phyloP scores from a whole-genome alignment of 2,329 filamentous ascomycete species.

The Triangularia setosa region DNA sequence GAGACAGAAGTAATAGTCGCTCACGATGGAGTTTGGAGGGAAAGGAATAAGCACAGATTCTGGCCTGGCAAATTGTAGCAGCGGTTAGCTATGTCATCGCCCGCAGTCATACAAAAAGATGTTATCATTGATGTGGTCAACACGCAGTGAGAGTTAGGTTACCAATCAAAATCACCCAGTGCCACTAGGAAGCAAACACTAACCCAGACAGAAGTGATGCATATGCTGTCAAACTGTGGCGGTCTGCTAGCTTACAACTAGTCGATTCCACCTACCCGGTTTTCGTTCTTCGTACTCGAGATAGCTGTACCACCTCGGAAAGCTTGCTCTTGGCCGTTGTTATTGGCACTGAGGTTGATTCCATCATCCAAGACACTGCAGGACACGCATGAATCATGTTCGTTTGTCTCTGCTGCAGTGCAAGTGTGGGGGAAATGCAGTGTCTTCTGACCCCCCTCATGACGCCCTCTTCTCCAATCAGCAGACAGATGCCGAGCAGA shows the following conservation, averaged over 20 bases:
- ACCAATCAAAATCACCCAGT: not conserved
- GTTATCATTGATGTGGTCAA: not conserved
- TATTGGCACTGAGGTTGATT: not conserved
- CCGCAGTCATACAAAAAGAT: too few species aligned
- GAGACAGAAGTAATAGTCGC: constrained; percentile 48
- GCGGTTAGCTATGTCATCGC: not conserved
- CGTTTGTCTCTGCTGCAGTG: not conserved
- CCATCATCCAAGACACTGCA: not conserved
- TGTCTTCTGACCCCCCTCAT: not conserved
- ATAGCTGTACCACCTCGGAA: not conserved
- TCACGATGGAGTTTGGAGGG: constrained; percentile 47
- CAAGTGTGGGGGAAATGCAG: not conserved
- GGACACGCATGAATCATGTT: not conserved
- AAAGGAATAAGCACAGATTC: constrained; percentile 34
- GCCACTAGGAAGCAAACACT: not conserved
- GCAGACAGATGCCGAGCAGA: not conserved
- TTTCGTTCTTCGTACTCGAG: not conserved
- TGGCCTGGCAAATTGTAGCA: constrained; percentile 30
- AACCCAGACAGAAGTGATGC: too few species aligned
- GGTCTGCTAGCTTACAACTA: not conserved
- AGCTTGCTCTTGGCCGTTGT: not conserved
- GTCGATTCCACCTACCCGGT: not conserved
- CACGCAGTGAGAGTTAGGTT: not conserved
- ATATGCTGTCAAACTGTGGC: not conserved
- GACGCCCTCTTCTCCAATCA: not conserved